phyloP scores from a whole-genome alignment of 192 early-diverging fungal genomes.

The Thoreauomyces humboldtii region DNA sequence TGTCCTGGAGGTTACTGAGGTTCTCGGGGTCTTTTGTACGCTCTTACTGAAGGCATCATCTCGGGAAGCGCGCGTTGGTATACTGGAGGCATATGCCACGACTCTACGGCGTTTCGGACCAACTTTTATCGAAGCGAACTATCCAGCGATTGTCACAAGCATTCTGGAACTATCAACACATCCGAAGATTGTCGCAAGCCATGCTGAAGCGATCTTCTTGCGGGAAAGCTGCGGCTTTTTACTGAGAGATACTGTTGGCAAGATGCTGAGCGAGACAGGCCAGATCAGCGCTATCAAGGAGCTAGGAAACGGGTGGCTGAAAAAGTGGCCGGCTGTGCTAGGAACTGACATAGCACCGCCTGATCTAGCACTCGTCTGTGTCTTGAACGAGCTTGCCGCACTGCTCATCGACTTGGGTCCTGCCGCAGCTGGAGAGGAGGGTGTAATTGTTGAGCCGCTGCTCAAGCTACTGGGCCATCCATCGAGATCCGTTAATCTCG shows the following conservation, averaged over 20 bases:
- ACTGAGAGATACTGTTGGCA: constrained; percentile 73
- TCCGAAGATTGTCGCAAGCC: constrained; percentile 46
- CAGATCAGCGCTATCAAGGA: constrained; percentile 66
- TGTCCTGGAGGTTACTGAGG: constrained; percentile 61
- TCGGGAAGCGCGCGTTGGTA: constrained; percentile 70
- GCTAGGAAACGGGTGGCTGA: constrained; percentile 58
- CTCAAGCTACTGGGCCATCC: constrained; percentile 67
- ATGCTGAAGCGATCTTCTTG: constrained; percentile 56
- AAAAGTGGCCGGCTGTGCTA: constrained; percentile 33
- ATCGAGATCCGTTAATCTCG: constrained; percentile 68
- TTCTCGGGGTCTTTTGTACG: constrained; percentile 62
- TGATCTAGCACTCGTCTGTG: constrained; percentile 65
- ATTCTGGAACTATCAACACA: constrained; percentile 58
- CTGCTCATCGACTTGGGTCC: constrained; percentile 78
- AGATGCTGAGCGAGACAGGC: constrained; percentile 75
- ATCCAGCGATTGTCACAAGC: constrained; percentile 65
- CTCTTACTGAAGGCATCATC: constrained; percentile 60
- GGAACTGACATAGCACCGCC: constrained; percentile 32
- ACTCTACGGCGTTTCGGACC: constrained; percentile 71
- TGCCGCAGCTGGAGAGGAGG: constrained; percentile 61
- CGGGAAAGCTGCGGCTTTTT: constrained; percentile 63
- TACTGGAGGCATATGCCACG: constrained; percentile 76
- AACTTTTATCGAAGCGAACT: constrained; percentile 71
- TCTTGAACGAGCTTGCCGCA: constrained; percentile 68
- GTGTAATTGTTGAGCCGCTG: constrained; percentile 66